Evolutionary conservation across 2,329 filamentous ascomycete genomes (phyloP), one percentile per base, ranked within the genome.

Genomic region (Pestalotiopsis sp.): DNA sequence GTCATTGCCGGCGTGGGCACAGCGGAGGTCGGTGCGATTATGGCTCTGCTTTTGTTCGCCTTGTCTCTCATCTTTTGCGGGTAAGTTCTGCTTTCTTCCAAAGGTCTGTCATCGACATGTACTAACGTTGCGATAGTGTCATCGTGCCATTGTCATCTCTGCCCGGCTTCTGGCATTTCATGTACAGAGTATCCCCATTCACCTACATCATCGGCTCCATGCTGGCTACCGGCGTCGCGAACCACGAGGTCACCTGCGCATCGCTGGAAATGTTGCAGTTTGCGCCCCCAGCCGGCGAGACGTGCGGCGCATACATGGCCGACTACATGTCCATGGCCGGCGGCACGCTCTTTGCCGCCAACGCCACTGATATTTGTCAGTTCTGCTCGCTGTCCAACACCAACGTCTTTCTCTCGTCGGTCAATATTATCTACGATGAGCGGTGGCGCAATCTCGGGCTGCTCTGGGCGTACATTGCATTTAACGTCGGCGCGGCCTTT

Each of bases 1-100:
- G 83, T 93, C 72, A 93, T 96, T 73, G 90, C 93, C 1, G 91
- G 90, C 13, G 88, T 95, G 69, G 91, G 93, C 68, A 89, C 89
- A 31, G 92, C 93, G n/a, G 92, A 95, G 79, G 91, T 88, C 0
- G 93, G 90, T 68, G 92, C 90, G 65, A 93, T 94, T 79, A 84
- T 96, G 70, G 92, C 92, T 74, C 93, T 93, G 71, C 78, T 95
- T 69, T 81, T 92, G 74, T 95, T 95, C 82, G 90, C 87, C 45
- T 83, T 95, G 67, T 90, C 87, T 69, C 84, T 95, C 65, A 88
- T 93, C 74, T 95, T 95, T 85, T 93, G 90, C 76, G 91, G 91
- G 57, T 59, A 23, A 27, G 57, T 27, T 52, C 4, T 59, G 4
- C 23, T 6, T 23, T 14, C 57, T 0, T 27, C 20, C n/a, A 6